These are phyloP conservation scores for Scleroderma citrinum DNA, from an alignment of 768 basidiomycete species.

Conservation along the genomic window DNA sequence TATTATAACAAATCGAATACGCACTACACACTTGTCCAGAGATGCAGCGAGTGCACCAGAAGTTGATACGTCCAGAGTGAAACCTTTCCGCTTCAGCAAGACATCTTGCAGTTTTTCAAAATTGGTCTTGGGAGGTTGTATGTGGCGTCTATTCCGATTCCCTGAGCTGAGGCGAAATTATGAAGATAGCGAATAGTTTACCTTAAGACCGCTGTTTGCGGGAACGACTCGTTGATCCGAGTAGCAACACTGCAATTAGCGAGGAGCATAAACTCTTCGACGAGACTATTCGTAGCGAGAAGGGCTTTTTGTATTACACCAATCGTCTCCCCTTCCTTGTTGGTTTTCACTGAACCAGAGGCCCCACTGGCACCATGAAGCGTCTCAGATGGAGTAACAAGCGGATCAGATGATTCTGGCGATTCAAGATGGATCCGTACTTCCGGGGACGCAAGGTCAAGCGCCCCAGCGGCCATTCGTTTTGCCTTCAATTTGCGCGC, in stretches of 20 bases:
- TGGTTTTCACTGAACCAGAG: not conserved
- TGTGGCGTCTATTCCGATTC: slow-evolving; percentile 57
- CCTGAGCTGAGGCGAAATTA: not conserved
- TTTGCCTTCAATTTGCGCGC: slow-evolving; percentile 79
- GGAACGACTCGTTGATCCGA: slow-evolving; percentile 92
- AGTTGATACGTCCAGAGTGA: slow-evolving; percentile 83
- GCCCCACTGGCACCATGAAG: not conserved
- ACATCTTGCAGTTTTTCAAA: slow-evolving; percentile 97
- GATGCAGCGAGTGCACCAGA: slow-evolving; percentile 87
- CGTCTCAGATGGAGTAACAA: not conserved
- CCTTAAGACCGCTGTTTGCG: slow-evolving; percentile 92
- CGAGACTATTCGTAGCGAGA: slow-evolving; percentile 90
- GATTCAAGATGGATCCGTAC: slow-evolving; percentile 95
- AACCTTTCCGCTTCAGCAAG: slow-evolving; percentile 73
- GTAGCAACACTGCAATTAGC: slow-evolving; percentile 92
- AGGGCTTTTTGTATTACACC: slow-evolving; percentile 95
- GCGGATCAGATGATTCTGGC: slow-evolving; percentile 85
- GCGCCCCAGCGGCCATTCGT: slow-evolving; percentile 93
- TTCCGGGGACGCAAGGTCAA: slow-evolving; percentile 97
- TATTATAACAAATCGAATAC: slow-evolving; percentile 21
- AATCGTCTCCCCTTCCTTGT: slow-evolving; percentile 32
- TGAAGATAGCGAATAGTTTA: slow-evolving; percentile 20
- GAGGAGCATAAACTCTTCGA: slow-evolving; percentile 98
- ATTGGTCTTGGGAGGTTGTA: slow-evolving; percentile 87
- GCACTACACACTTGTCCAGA: slow-evolving; percentile 79